These are phyloP conservation scores for Phytophthora sp. DNA, from an alignment of 352 stramenopile genomes.

Conservation along the genomic window DNA sequence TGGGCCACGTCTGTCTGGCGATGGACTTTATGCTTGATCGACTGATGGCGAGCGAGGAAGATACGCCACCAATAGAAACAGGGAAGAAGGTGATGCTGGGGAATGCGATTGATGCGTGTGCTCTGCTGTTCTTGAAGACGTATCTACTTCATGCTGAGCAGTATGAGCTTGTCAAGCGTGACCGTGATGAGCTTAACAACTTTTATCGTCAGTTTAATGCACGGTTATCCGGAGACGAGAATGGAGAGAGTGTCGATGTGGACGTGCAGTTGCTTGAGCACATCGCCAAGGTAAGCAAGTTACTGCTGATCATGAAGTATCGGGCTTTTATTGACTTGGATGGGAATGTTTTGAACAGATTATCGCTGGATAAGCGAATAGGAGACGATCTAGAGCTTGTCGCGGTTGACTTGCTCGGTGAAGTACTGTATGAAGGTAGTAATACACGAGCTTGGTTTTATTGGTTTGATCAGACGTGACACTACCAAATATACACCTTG, in stretches of 20 bases:
- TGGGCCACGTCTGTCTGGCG: constrained; percentile 65
- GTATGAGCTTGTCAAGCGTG: constrained; percentile 43
- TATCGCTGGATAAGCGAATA: constrained; percentile 8
- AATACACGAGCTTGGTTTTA: neutral
- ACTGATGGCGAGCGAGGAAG: constrained; percentile 38
- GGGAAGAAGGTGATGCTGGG: constrained; percentile 13
- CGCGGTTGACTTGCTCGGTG: neutral
- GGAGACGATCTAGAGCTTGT: neutral
- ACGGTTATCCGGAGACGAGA: constrained; percentile 23
- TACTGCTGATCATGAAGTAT: neutral
- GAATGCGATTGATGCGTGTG: constrained; percentile 60
- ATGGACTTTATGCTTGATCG: constrained; percentile 71
- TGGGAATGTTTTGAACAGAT: constrained; percentile 7
- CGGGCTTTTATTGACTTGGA: constrained; percentile 1
- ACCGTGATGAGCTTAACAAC: constrained; percentile 46
- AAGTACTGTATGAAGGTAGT: neutral
- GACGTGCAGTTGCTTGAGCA: constrained; percentile 34
- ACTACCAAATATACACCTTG: too few species aligned
- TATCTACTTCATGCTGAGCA: constrained; percentile 62
- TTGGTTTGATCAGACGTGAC: too few species aligned
- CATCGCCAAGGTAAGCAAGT: constrained; percentile 35
- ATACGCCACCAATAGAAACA: neutral
- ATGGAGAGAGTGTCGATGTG: constrained; percentile 6
- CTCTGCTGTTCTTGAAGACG: constrained; percentile 72
- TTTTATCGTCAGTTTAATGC: constrained; percentile 48